Base-by-base conservation (phyloP, 2,329 filamentous ascomycete genomes). In the Reticulascus tulasneorum region DNA sequence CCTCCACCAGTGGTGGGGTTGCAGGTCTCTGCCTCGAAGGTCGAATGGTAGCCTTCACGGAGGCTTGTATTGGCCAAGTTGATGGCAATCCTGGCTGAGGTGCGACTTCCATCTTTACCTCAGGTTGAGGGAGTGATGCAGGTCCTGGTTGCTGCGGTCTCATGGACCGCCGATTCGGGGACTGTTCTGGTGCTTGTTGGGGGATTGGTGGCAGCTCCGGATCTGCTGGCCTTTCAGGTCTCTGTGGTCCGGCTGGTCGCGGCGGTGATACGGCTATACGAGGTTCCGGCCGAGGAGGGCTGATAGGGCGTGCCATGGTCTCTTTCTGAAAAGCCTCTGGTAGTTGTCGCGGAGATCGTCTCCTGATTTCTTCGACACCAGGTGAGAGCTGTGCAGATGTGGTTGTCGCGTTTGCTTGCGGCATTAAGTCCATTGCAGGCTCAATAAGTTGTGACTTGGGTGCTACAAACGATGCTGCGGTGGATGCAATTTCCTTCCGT, bases 351-450 rank as follows among this genome's bases (percentile, higher is more conserved):
- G 75, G 74, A 3, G 75, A 78, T 29, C 75, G 62, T 45, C 70
- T 64, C 9, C 73, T 64, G 19, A 77, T 47, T 27, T 67, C 68
- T 7, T 76, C 72, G 5, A 58, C 51, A 3, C 63, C 66, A 0
- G 74, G 74, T 5, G 75, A 78, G 7, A 72, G 52, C 47, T 75
- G 66, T 7, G 66, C 61, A 2, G 67, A 70, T 9, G 68, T 70
- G 5, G 66, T 68, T 10, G 55, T 58, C 2, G 63, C 68, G 32
- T 57, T 56, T 3, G 52, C 50, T 40, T 49, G 54, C 21, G 49
- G 58, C 49, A 36, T 53, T 21, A 51, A 57, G 33, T 37, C 50
- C n/a, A n/a, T n/a, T 15, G 47, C 35, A 46, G 38, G 42, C 47
- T 37, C 21, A 35, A 44, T 28, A 45, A 40, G 53, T 40, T 40